phyloP scores from a whole-genome alignment of 345 rosid species.

The Limnanthes douglasii region DNA sequence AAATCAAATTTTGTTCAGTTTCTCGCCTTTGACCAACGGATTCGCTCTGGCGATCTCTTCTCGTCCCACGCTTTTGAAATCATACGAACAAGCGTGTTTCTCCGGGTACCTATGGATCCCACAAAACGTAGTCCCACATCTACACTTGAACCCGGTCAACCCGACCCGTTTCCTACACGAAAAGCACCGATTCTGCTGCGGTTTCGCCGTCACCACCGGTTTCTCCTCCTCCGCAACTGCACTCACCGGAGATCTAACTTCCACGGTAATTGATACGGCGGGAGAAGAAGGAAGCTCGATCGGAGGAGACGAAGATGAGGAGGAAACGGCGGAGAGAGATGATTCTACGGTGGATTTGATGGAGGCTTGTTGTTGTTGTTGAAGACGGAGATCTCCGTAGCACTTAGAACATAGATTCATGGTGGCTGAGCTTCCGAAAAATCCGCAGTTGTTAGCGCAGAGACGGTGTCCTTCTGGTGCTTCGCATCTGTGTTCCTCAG shows the following conservation, averaged over 20 bases:
- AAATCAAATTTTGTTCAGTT: conserved; percentile 29
- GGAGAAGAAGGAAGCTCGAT: conserved; percentile 19
- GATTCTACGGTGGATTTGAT: conserved; percentile 23
- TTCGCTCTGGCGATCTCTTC: conserved; percentile 40
- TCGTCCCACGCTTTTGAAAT: conserved; percentile 33
- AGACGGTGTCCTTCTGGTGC: conserved; percentile 39
- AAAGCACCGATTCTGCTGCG: conserved; percentile 29
- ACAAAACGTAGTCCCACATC: conserved; percentile 32
- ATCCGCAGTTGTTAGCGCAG: conserved; percentile 44
- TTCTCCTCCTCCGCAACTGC: neutral
- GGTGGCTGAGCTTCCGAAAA: conserved; percentile 32
- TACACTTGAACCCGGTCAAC: conserved; percentile 31
- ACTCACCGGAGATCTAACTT: no score
- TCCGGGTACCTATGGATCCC: conserved; percentile 41
- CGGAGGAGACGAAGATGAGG: conserved; percentile 11
- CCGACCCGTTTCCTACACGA: conserved; percentile 34
- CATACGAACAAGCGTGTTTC: conserved; percentile 29
- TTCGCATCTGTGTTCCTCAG: conserved; percentile 42
- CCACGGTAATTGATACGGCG: no score
- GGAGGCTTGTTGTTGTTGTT: conserved; percentile 26
- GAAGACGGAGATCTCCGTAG: conserved; percentile 23
- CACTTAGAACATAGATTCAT: conserved; percentile 44
- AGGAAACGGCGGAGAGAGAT: conserved; percentile 12
- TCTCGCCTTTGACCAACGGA: conserved; percentile 28
- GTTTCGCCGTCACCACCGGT: neutral